Evolutionary conservation across 805 yeast genomes (phyloP).

Genomic region (Candida tammaniensis): DNA sequence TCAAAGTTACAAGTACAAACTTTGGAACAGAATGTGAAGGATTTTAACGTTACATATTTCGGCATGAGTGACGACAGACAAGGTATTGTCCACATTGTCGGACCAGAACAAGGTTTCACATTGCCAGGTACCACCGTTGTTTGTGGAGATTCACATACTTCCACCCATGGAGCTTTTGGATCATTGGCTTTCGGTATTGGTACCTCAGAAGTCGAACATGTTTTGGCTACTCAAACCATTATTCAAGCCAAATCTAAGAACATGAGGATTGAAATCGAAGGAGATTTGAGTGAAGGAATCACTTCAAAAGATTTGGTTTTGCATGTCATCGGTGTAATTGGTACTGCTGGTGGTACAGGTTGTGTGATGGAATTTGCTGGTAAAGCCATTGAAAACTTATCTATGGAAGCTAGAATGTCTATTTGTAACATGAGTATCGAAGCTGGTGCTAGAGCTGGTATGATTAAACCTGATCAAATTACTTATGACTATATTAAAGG

Average conservation of each 20-base stretch:
- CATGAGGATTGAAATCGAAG: constrained; percentile 86
- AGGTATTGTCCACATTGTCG: constrained; percentile 97
- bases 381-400: constrained; percentile 80
- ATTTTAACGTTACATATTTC: constrained; percentile 84
- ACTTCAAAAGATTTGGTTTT: constrained; percentile 94
- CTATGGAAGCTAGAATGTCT: constrained; percentile 99
- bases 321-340: constrained; percentile 93
- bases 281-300: constrained; percentile 82
- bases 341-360: constrained; percentile 99
- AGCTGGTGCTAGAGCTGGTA: constrained; percentile 99
- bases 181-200: constrained; percentile 98
- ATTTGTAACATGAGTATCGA: constrained; percentile 99
- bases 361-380: constrained; percentile 96
- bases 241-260: constrained; percentile 94
- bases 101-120: constrained; percentile 99
- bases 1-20: constrained; percentile 91
- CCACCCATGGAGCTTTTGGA: constrained; percentile 99
- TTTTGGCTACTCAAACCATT: constrained; percentile 93
- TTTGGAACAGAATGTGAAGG: constrained; percentile 87
- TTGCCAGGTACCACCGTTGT: constrained; percentile 98
- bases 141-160: constrained; percentile 98
- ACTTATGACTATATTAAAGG: constrained; percentile 90
- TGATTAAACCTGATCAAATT: constrained; percentile 92
- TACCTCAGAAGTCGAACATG: constrained; percentile 98
- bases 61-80: constrained; percentile 95